Evolutionary conservation across 139 green algal genomes (phyloP), one percentile per base, ranked within the genome.

Genomic region (Picochlorum sp.): DNA sequence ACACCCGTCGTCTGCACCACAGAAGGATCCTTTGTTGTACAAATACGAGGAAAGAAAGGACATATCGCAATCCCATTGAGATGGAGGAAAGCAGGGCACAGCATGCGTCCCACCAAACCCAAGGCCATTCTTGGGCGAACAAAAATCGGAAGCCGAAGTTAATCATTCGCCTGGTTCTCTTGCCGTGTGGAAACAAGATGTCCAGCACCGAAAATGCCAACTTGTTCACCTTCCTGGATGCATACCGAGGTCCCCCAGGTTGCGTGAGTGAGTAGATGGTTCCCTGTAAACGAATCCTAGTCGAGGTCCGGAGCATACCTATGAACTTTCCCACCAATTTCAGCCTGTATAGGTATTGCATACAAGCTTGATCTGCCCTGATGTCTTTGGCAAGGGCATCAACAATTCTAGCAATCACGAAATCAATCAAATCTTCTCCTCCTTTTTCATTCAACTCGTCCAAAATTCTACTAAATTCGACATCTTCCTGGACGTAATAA

Each of bases 241-340:
- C 69, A 63, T 90, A 90, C 34, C 84, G 74, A 2, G 86, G 86
- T 0, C 85, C 85, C 9, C 86, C 86, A 47, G 69, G 69, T 41
- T 74, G 71, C 6, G 83, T 87, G 13, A 93, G 78, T 31, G 71
- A 65, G 75, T 90, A 90, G 10, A 93, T 66, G 68, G 89, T 83
- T 26, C 56, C 73, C 72, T 77, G 70, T 28, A 86, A 67, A 9
- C 77, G 60, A 16, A 92, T 59, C 11, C 77, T 59, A 2, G 82
- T 89, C 20, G 73, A 76, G 1, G 59, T 70, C 18, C 68, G 61
- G 4, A 85, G 34, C 0, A 55, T 49, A 0, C 50, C 26, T 34
- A 85, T 34, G 4, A 26, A 60, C n/a, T 73, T 76, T 6, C 49
- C 57, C 0, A 60, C 59, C 11, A 69, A 62, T 20, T 65, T 41